Evolutionary conservation across 164 flowering plant species (phyloP), one percentile per base, ranked within the genome.

Genomic region (grape (Vitis vinifera)): DNA sequence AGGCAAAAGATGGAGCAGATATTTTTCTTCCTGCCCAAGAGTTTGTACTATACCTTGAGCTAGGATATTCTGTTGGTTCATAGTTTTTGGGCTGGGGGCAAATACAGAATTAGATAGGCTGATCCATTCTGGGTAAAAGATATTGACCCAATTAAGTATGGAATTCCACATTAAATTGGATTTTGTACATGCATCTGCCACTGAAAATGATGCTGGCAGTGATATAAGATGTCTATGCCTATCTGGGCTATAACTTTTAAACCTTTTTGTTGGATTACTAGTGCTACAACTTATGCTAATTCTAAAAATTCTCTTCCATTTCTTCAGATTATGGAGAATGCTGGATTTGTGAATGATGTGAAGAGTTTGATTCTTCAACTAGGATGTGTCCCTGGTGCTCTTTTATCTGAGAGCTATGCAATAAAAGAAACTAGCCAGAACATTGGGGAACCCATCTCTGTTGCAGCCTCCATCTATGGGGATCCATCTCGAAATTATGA

Each of bases 291-390:
- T 61, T 30, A 8, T 13, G n/a, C 44, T 31, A 47, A 48, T 48
- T 49, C 23, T 2, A 3, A 61, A 53, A 9, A 5, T 70, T 19
- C 27, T 15, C 10, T 61, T 10, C 30, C 14, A 10, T n/a, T 17
- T 59, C 14, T 76, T 78, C 92, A 94, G 98, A 85, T 94, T 27
- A 59, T 73, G 82, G 98, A 94, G 85, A 80, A 89, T 75, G 29
- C 81, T 62, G 87, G 81, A 60, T 87, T 92, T 75, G 85, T 91
- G 50, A 84, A 76, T 50, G 85, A 85, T 59, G 92, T 92, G 71
- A 88, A 79, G 81, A 79, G 80, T 71, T 75, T 92, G 55, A 80
- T 94, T 77, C 76, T 78, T 65, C 90, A 86, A 79, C 74, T 91
- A 16, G 92, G 90, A 67, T 77, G 83, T 68, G 75, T 84, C 17